phyloP scores from a whole-genome alignment of 108 stramenopile genomes.

The Nannochloropsis oceanica region DNA sequence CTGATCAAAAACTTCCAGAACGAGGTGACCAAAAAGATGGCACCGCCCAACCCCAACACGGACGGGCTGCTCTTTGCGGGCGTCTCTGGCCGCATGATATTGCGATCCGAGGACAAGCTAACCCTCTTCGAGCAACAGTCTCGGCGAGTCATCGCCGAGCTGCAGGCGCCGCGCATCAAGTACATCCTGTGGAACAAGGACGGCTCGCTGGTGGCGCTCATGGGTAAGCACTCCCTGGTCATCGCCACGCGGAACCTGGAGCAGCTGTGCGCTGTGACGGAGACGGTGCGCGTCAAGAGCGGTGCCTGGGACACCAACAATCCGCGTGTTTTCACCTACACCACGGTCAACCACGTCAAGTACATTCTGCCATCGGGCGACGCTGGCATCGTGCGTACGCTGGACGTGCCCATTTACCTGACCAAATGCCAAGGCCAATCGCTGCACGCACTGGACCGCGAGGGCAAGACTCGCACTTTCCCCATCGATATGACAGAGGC shows the following conservation, averaged over 20 bases:
- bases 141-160: conserved; percentile 83
- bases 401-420: conserved; percentile 85
- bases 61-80: conserved; percentile 83
- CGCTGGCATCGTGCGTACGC: conserved; percentile 86
- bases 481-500: conserved; percentile 92
- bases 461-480: conserved; percentile 69
- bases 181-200: conserved; percentile 84
- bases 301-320: conserved; percentile 85
- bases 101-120: conserved; percentile 51
- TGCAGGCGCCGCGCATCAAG: conserved; percentile 86
- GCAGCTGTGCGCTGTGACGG: conserved; percentile 82
- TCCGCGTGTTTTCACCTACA: conserved; percentile 78
- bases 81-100: conserved; percentile 76
- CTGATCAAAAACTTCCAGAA: conserved; percentile 89
- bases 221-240: conserved; percentile 76
- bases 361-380: conserved; percentile 90
- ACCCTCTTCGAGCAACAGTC: conserved; percentile 89
- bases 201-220: conserved; percentile 61
- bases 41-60: conserved; percentile 64
- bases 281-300: conserved; percentile 90
- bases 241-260: conserved; percentile 83
- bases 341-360: conserved; percentile 94
- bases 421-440: conserved; percentile 70
- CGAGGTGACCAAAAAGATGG: conserved; percentile 79
- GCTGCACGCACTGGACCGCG: conserved; percentile 83